Evolutionary conservation across 768 basidiomycete species (phyloP).

Genomic region (Amanita exitialis): DNA sequence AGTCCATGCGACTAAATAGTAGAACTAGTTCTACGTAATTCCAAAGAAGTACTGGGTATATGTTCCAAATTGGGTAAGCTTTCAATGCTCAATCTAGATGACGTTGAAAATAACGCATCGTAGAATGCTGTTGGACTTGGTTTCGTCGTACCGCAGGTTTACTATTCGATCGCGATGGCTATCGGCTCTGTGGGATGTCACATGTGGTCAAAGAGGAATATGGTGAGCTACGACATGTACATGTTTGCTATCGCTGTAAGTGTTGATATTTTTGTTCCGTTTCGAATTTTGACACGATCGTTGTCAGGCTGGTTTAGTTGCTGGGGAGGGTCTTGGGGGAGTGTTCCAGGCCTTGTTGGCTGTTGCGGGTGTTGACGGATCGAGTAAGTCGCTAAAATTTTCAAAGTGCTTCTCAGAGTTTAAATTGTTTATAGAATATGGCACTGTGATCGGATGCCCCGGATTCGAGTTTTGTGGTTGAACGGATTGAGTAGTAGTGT

Average conservation of each 20-base stretch:
- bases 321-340: slow-evolving; percentile 53
- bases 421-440: slow-evolving; percentile 22
- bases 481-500: neutral
- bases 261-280: neutral
- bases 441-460: slow-evolving; percentile 45
- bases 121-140: slow-evolving; percentile 41
- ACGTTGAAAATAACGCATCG: neutral
- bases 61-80: slow-evolving; percentile 40
- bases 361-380: slow-evolving; percentile 39
- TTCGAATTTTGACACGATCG: neutral
- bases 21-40: slow-evolving; percentile 15
- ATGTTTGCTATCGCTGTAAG: slow-evolving; percentile 43
- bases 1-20: neutral
- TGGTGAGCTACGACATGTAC: slow-evolving; percentile 40
- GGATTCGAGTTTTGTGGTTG: slow-evolving; percentile 43
- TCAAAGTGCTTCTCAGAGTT: neutral
- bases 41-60: slow-evolving; percentile 39
- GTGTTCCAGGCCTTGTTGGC: slow-evolving; percentile 50
- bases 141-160: slow-evolving; percentile 42
- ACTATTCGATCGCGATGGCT: slow-evolving; percentile 43
- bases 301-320: slow-evolving; percentile 35
- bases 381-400: slow-evolving; percentile 21
- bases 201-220: slow-evolving; percentile 37
- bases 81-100: neutral
- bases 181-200: slow-evolving; percentile 36